Conservation (phyloP, 2,329 filamentous ascomycete genomes). For the Fusarium stilboides region DNA sequence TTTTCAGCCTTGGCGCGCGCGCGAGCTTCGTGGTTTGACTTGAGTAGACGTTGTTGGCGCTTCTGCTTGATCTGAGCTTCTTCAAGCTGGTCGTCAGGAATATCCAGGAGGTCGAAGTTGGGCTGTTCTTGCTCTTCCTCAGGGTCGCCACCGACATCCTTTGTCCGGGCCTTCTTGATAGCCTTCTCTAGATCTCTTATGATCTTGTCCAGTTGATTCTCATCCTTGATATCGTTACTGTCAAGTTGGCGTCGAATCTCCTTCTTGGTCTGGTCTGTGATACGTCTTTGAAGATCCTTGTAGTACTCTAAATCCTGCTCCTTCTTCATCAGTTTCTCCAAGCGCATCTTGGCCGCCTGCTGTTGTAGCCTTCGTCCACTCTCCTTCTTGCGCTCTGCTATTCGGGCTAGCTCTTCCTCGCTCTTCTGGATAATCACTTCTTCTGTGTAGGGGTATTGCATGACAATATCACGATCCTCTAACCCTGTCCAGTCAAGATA, state of each 20-base stretch:
- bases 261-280: conserved; percentile 88
- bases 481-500: conserved; percentile 94
- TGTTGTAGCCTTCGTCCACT: conserved; percentile 92
- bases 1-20: conserved; percentile 97
- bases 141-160: conserved; percentile 87
- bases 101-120: conserved; percentile 88
- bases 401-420: conserved; percentile 90
- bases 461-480: conserved; percentile 88
- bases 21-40: conserved; percentile 93
- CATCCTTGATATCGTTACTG: conserved; percentile 92
- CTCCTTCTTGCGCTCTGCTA: conserved; percentile 95
- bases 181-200: conserved; percentile 92
- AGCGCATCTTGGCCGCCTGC: conserved; percentile 95
- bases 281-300: conserved; percentile 81
- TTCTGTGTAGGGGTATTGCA: conserved; percentile 95
- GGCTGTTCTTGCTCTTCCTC: conserved; percentile 87
- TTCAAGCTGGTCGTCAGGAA: conserved; percentile 93
- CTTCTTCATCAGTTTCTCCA: conserved; percentile 95
- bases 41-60: conserved; percentile 90
- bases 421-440: conserved; percentile 92
- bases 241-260: conserved; percentile 89
- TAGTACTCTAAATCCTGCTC: conserved; percentile 97
- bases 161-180: conserved; percentile 90
- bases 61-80: conserved; percentile 94
- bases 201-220: conserved; percentile 84